phyloP scores from a whole-genome alignment of 495 filamentous ascomycete species.

The Apodospora peruviana region DNA sequence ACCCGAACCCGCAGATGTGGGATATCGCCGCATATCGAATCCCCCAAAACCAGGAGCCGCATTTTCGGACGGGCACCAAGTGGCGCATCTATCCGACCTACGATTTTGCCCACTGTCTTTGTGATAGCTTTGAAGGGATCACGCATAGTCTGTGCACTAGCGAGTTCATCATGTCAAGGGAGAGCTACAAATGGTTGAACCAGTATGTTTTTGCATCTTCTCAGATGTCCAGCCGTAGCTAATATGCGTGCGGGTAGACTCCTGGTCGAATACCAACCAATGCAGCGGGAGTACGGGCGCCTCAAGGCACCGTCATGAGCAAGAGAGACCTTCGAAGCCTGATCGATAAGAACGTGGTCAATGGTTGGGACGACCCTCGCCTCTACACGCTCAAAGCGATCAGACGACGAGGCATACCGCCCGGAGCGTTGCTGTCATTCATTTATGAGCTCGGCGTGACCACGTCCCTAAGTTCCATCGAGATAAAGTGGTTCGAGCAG shows the following conservation, averaged over 20 bases:
- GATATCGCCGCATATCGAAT: constrained; percentile 88
- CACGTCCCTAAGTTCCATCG: constrained; percentile 58
- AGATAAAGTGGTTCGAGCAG: constrained; percentile 41
- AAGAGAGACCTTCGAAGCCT: constrained; percentile 72
- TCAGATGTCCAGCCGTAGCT: constrained; percentile 12
- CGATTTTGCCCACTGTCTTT: constrained; percentile 87
- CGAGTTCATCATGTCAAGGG: constrained; percentile 73
- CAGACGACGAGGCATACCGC: constrained; percentile 74
- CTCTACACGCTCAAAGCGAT: constrained; percentile 80
- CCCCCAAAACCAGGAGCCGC: constrained; percentile 59
- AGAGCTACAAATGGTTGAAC: constrained; percentile 80
- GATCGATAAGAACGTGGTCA: constrained; percentile 63
- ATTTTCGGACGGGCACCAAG: constrained; percentile 77
- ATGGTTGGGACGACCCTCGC: constrained; percentile 81
- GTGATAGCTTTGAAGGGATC: constrained; percentile 78
- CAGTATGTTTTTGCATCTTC: background rate
- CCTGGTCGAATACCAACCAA: constrained; percentile 59
- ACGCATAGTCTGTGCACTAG: constrained; percentile 92
- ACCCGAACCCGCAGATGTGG: constrained; percentile 73
- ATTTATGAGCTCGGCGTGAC: too few species aligned
- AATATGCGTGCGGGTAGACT: constrained; percentile 40
- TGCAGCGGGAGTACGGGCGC: constrained; percentile 70
- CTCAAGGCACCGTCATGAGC: constrained; percentile 77
- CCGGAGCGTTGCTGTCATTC: too few species aligned
- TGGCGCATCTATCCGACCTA: constrained; percentile 98